Percentiles rank a stretch among this genome's conserved stretches.
These are phyloP conservation scores for Viridothelium virens DNA, from an alignment of 495 filamentous ascomycete species.

Conservation along the genomic window DNA sequence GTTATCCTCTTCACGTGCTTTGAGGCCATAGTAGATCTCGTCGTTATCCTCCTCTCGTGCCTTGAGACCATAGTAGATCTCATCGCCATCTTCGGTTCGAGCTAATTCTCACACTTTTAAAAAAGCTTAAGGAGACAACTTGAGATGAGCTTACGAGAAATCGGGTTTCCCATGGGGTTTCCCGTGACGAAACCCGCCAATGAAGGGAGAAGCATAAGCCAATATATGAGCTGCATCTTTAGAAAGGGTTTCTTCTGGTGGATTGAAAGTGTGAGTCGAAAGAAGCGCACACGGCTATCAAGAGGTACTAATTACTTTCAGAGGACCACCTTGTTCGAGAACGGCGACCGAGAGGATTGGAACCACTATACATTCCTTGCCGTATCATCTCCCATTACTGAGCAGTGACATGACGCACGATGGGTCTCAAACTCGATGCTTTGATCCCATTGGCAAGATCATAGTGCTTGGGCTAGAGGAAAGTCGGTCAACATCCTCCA, in stretches of 20 bases:
- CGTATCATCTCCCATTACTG: neutral
- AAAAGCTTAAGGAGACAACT: neutral
- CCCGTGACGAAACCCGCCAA: conserved; percentile 8
- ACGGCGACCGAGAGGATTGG: neutral
- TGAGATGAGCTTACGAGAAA: conserved; percentile 8
- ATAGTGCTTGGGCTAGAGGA: neutral
- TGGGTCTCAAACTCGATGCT: conserved; percentile 7
- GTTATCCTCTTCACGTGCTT: conserved; percentile 7
- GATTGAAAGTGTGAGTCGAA: neutral
- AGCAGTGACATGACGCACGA: neutral
- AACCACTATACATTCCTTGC: conserved; percentile 3
- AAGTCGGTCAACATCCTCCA: conserved; percentile 8
- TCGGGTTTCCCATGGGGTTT: conserved; percentile 8
- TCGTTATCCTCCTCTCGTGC: conserved; percentile 3
- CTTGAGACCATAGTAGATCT: conserved; percentile 4
- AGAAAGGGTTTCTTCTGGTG: neutral
- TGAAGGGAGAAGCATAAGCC: conserved; percentile 8
- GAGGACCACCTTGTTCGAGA: neutral
- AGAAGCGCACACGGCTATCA: neutral
- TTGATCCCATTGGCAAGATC: neutral
- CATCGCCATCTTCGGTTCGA: conserved; percentile 6
- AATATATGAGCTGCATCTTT: conserved; percentile 6
- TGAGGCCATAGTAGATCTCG: conserved; percentile 6
- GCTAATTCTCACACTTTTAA: conserved; percentile 5
- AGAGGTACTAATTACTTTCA: conserved; percentile 11